These are phyloP conservation scores for Epichloe gansuensis DNA, from an alignment of 2,329 filamentous ascomycete species.

Conservation along the genomic window DNA sequence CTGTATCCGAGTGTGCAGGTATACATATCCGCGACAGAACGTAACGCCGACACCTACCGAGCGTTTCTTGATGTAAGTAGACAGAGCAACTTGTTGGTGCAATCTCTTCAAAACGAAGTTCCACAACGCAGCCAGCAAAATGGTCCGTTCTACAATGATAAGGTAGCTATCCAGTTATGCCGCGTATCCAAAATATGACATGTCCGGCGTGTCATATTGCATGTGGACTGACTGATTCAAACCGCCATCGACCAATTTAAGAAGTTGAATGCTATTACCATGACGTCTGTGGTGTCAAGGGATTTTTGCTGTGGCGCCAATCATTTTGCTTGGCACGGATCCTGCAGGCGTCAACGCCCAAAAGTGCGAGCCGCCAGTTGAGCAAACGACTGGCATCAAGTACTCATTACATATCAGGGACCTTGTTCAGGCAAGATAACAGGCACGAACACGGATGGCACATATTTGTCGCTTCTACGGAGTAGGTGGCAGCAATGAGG, in stretches of 20 bases:
- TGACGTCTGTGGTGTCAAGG: not conserved
- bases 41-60: conserved; percentile 58
- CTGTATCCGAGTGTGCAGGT: conserved; percentile 44
- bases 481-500: not conserved
- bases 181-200: conserved; percentile 14
- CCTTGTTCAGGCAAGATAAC: not conserved
- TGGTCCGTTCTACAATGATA: conserved; percentile 53
- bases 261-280: not conserved
- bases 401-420: not conserved
- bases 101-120: conserved; percentile 31
- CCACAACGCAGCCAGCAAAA: conserved; percentile 30
- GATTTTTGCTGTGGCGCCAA: not conserved
- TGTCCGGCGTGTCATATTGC: not conserved
- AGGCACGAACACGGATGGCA: not conserved
- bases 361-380: not conserved
- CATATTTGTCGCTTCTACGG: not conserved
- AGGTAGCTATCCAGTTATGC: conserved; percentile 45
- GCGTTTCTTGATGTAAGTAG: conserved; percentile 49
- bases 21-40: conserved; percentile 57
- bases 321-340: not conserved
- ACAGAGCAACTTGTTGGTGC: conserved; percentile 30
- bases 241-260: too few relatives aligned
- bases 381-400: not conserved
- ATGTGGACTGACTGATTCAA: too few relatives aligned
- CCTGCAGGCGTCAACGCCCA: not conserved